phyloP scores from a whole-genome alignment of 768 basidiomycete genomes.

The Mycena capillaripes region DNA sequence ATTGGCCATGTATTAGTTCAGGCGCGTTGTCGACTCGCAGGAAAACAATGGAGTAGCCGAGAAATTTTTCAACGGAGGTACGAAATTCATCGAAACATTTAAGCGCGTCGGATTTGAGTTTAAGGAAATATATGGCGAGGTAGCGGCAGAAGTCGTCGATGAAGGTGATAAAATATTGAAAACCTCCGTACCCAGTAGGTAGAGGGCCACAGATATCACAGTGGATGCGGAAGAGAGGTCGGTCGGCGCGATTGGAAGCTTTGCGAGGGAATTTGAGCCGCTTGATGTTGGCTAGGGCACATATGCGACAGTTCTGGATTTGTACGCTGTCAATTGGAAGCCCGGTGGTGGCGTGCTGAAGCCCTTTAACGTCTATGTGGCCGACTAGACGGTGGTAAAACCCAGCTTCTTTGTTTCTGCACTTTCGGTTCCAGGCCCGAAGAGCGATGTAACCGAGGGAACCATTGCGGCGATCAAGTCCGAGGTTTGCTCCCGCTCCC shows the following conservation, averaged over 20 bases:
- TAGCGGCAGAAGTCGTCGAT: conserved; percentile 40
- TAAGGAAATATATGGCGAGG: conserved; percentile 22
- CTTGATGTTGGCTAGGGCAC: conserved; percentile 32
- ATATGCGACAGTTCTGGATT: conserved; percentile 26
- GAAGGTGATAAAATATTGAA: conserved; percentile 43
- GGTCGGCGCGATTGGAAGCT: conserved; percentile 21
- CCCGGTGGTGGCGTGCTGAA: conserved; percentile 28
- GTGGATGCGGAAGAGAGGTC: conserved; percentile 32
- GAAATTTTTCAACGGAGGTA: conserved; percentile 12
- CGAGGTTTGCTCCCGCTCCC: neutral
- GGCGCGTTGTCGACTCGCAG: conserved; percentile 43
- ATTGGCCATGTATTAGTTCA: conserved; percentile 37
- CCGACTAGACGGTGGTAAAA: conserved; percentile 37
- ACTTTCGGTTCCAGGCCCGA: conserved; percentile 21
- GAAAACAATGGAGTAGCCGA: neutral
- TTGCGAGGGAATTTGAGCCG: conserved; percentile 25
- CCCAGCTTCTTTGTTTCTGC: neutral
- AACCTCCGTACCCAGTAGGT: conserved; percentile 20
- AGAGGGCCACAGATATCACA: conserved; percentile 38
- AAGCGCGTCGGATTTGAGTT: conserved; percentile 10
- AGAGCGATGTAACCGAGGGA: conserved; percentile 14
- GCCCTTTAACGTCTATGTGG: conserved; percentile 39
- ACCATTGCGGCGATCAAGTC: conserved; percentile 23
- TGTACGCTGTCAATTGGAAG: conserved; percentile 27
- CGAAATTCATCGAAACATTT: conserved; percentile 26